Percentiles rank a stretch among this genome's conserved stretches.
These are phyloP conservation scores for Myriangium duriaei DNA, from an alignment of 2,329 filamentous ascomycete genomes.

Conservation along the genomic window DNA sequence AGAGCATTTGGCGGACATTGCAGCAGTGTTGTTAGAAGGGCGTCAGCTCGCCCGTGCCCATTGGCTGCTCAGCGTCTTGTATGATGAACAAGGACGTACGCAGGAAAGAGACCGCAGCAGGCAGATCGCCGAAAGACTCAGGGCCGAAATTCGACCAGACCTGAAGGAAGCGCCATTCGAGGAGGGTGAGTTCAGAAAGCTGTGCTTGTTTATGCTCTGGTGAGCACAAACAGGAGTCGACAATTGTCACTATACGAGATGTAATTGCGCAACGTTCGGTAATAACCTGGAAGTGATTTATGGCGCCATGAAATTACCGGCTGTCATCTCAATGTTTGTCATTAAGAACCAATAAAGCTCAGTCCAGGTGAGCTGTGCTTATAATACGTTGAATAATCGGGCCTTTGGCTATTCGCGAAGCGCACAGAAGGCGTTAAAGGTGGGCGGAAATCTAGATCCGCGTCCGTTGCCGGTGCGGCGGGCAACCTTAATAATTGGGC, in stretches of 20 bases:
- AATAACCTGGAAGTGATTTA: too few relatives aligned
- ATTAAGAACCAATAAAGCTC: too few relatives aligned
- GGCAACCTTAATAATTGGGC: not conserved
- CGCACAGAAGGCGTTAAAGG: too few relatives aligned
- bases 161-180: not conserved
- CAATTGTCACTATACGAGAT: too few relatives aligned
- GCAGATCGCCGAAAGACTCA: not conserved
- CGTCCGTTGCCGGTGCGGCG: not conserved
- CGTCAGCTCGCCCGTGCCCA: slow-evolving; percentile 7
- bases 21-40: slow-evolving; percentile 3
- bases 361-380: too few relatives aligned
- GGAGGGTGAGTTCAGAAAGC: slow-evolving; percentile 5
- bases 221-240: too few relatives aligned
- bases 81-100: not conserved
- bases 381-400: too few relatives aligned
- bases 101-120: too few relatives aligned
- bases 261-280: too few relatives aligned
- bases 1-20: slow-evolving; percentile 1
- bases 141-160: slow-evolving; percentile 1
- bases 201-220: slow-evolving; percentile 8
- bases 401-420: too few relatives aligned
- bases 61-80: not conserved
- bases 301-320: too few relatives aligned
- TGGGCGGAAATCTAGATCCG: not conserved
- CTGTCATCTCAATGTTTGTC: too few relatives aligned